Conservation (phyloP, 2,329 filamentous ascomycete species). For the Dactylonectria macrodidyma region DNA sequence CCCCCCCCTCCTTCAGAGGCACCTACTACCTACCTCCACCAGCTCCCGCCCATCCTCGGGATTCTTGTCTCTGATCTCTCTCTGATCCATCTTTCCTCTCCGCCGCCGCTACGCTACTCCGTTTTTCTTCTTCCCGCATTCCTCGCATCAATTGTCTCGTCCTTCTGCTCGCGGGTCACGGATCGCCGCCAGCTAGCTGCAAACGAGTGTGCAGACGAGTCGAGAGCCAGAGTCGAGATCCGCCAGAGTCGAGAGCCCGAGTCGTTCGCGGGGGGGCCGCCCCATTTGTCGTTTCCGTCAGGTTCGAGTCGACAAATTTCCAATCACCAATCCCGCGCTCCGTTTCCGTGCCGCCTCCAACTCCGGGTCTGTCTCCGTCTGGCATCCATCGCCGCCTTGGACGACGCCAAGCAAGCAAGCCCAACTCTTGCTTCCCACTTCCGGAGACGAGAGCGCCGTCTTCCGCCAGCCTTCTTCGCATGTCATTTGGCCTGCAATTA, state of each 20-base stretch:
- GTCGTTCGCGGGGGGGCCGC: slow-evolving; percentile 13
- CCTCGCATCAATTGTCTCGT: slow-evolving; percentile 25
- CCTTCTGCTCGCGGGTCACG: slow-evolving; percentile 7
- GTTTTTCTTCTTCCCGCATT: slow-evolving; percentile 28
- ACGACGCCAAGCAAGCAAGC: slow-evolving; percentile 4
- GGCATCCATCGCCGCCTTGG: slow-evolving; percentile 1
- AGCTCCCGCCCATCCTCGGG: slow-evolving; percentile 16
- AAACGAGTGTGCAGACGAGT: slow-evolving; percentile 3
- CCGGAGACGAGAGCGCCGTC: slow-evolving; percentile 19
- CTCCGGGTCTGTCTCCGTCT: not conserved
- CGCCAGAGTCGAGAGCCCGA: slow-evolving; percentile 9
- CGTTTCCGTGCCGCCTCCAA: slow-evolving; percentile 1
- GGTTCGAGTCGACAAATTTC: slow-evolving; percentile 18
- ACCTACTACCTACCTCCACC: slow-evolving; percentile 7
- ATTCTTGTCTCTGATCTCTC: slow-evolving; percentile 85
- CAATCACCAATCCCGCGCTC: slow-evolving; percentile 8
- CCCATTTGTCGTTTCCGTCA: slow-evolving; percentile 28
- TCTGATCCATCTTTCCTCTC: slow-evolving; percentile 86
- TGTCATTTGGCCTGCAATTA: slow-evolving; percentile 21
- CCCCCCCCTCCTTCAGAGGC: slow-evolving; percentile 15
- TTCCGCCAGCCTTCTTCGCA: slow-evolving; percentile 23
- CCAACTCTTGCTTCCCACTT: slow-evolving; percentile 16
- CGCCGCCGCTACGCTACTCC: slow-evolving; percentile 71
- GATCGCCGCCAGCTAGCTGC: slow-evolving; percentile 7
- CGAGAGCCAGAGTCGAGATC: not conserved